A percentile compares a stretch with the other conserved stretches of the same genome.
Evolutionary conservation across 1,284 basidiomycete genomes (phyloP).

Genomic region (Ceratobasidium sp.): DNA sequence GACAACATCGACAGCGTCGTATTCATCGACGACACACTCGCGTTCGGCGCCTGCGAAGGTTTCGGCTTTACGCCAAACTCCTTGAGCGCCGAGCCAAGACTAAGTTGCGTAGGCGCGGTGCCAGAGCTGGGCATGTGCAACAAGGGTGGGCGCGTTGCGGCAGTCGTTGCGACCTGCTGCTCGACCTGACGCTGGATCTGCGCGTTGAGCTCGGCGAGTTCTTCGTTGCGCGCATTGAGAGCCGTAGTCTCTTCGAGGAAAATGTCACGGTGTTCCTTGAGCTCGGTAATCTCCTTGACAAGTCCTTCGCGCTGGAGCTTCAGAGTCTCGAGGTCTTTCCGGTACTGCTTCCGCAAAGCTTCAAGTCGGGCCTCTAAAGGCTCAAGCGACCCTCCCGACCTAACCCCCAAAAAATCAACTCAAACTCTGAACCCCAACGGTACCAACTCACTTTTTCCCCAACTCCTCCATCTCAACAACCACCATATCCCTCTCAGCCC

Average conservation of each 20-base stretch:
- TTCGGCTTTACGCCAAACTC: constrained; percentile 30
- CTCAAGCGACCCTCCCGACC: constrained; percentile 12
- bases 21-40: constrained; percentile 41
- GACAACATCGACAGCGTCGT: constrained; percentile 15
- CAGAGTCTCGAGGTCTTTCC: constrained; percentile 85
- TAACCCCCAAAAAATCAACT: not conserved
- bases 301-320: constrained; percentile 83
- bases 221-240: constrained; percentile 91
- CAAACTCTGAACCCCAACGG: constrained; percentile 21
- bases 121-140: constrained; percentile 8
- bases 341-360: constrained; percentile 87
- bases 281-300: constrained; percentile 84
- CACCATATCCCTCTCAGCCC: constrained; percentile 89
- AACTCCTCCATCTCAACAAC: constrained; percentile 92
- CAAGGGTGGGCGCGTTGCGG: not conserved
- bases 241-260: constrained; percentile 91
- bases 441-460: constrained; percentile 67
- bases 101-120: constrained; percentile 18
- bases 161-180: not conserved
- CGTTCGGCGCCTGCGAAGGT: not conserved
- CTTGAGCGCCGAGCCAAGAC: constrained; percentile 37
- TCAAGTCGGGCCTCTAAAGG: constrained; percentile 74
- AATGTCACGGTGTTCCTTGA: constrained; percentile 85
- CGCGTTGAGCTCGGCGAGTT: constrained; percentile 85
- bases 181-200: constrained; percentile 84